A percentile compares a stretch with the other conserved stretches of the same genome.
phyloP scores from a whole-genome alignment of 768 basidiomycete species.

The Pleurotus eryngii region DNA sequence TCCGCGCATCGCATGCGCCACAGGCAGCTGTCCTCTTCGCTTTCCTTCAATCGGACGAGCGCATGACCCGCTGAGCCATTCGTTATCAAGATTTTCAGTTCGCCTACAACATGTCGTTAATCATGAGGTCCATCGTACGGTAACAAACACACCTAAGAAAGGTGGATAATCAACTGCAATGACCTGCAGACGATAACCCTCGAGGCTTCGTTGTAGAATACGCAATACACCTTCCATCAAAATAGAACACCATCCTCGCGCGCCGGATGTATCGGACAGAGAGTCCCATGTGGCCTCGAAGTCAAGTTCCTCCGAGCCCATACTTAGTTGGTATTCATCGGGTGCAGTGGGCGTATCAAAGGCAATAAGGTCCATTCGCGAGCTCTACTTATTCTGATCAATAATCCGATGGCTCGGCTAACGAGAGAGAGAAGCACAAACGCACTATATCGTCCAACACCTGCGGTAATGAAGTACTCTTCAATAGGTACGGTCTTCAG shows the following conservation, averaged over 20 bases:
- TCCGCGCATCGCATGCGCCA: constrained; percentile 66
- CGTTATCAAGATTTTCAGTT: constrained; percentile 57
- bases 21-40: constrained; percentile 67
- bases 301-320: constrained; percentile 20
- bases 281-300: constrained; percentile 61
- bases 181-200: constrained; percentile 40
- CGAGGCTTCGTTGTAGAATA: constrained; percentile 44
- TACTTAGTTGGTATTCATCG: constrained; percentile 31
- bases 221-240: constrained; percentile 53
- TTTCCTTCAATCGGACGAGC: constrained; percentile 51
- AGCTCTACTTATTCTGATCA: constrained; percentile 19
- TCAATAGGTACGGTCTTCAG: background rate
- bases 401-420: background rate
- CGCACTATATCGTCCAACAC: constrained; percentile 5
- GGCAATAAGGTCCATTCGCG: constrained; percentile 60
- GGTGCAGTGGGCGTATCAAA: constrained; percentile 69
- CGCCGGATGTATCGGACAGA: constrained; percentile 34
- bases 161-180: constrained; percentile 53
- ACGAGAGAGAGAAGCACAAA: background rate
- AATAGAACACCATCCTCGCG: constrained; percentile 69
- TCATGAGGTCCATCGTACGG: constrained; percentile 13
- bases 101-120: constrained; percentile 38
- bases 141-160: constrained; percentile 49
- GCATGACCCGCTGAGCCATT: constrained; percentile 21
- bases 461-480: background rate